phyloP scores from a whole-genome alignment of 768 basidiomycete genomes.

The Scleroderma citrinum region DNA sequence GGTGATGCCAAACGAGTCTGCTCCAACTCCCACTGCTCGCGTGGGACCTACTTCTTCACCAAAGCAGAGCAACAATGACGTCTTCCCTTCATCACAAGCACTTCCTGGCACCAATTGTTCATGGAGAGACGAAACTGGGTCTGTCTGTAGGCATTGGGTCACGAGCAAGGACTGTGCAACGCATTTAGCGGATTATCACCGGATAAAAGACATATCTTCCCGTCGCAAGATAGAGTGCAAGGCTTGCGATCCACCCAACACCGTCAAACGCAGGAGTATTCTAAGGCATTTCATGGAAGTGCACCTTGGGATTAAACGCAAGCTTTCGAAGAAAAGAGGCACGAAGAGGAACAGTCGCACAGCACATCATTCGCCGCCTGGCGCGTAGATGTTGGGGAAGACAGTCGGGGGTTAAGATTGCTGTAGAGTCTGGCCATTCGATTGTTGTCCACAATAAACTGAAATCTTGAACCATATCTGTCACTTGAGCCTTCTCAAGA shows the following conservation, averaged over 20 bases:
- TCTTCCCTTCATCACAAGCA: no score
- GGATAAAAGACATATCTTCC: neutral
- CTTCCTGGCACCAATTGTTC: neutral
- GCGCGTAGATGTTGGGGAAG: no score
- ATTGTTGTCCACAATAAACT: no score
- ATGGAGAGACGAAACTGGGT: slow-evolving; percentile 3
- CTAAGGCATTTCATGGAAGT: slow-evolving; percentile 10
- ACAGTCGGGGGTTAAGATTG: no score
- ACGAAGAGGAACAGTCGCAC: neutral
- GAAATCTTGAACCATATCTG: no score
- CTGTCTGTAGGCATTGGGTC: slow-evolving; percentile 1
- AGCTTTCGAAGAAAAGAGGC: neutral
- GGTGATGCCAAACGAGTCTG: no score
- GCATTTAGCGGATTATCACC: slow-evolving; percentile 9
- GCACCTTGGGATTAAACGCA: slow-evolving; percentile 10
- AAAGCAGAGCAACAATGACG: no score
- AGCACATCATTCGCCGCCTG: no score
- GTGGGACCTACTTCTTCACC: no score
- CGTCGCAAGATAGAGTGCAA: neutral
- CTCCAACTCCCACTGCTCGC: no score
- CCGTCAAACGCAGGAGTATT: slow-evolving; percentile 13
- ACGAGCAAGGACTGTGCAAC: neutral
- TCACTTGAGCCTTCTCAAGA: no score
- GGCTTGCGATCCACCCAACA: neutral
- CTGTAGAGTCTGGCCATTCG: no score